Base-by-base conservation (phyloP, 768 basidiomycete genomes). In the Hericium rajendrae region DNA sequence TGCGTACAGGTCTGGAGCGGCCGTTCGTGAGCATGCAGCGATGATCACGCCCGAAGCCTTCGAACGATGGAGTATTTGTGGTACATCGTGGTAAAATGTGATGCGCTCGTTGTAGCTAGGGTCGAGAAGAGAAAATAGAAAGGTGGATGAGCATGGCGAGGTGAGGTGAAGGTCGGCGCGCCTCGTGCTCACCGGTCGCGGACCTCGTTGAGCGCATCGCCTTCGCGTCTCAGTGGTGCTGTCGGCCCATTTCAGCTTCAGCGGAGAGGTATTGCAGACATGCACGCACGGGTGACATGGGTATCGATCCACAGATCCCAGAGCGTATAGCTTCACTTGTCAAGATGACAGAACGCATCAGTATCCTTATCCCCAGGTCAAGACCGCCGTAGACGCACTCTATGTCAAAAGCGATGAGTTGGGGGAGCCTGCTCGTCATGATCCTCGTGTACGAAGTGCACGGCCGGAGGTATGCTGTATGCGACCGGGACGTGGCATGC, bases 231-330 rank as follows among this genome's bases (percentile, higher is more conserved):
- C 53, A 88, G 69, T 6, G 86, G 82, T 32, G 78, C 80, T 81
- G 56, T 32, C 12, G n/a, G 5, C 32, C n/a, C 5, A 4, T 39
- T 18, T n/a, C 37, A 20, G 51, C 39, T 39, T 54, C 3, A 32
- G 10, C 8, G 13, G 9, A 38, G 22, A n/a, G 16, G n/a, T 16
- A 1, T 32, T 32, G 32, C 1, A 37, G 39, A n/a, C 11, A 49
- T 8, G 16, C 2, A 18, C 9, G 57, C 66, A 78, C 83, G 80
- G 48, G 76, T 72, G 53, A 88, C 76, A 67, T 91, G 86, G 16
- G 83, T 83, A 68, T 94, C 91, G 54, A 93, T 85, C 91, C 90
- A 92, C 15, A 92, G 74, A 57, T 85, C 80, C 91, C 90, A 93
- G 6, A 93, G 74, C 0, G 91, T 93, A 68, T 88, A 92, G 66